A percentile compares a stretch with the other conserved stretches of the same genome.
Conservation (phyloP, 169 alveolate species). For the Babesia gibsoni region DNA sequence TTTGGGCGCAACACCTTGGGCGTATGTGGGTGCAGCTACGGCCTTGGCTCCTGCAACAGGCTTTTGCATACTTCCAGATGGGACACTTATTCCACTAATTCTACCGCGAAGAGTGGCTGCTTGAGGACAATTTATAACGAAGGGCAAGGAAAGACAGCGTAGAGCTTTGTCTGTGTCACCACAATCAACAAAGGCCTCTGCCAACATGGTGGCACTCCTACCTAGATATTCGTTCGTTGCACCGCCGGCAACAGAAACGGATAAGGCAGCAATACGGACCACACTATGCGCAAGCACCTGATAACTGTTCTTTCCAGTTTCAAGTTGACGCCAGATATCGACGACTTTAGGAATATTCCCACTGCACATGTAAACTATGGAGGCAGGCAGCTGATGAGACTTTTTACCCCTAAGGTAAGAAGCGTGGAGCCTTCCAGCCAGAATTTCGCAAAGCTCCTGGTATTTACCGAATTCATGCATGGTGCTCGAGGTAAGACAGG, state of each 20-base stretch:
- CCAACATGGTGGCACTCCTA: constrained; percentile 22
- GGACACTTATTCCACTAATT: not conserved
- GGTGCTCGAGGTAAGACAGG: constrained; percentile 53
- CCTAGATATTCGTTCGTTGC: constrained; percentile 7
- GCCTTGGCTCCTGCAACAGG: not conserved
- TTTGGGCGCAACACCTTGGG: not conserved
- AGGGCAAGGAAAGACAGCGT: constrained; percentile 40
- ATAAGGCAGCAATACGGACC: constrained; percentile 31
- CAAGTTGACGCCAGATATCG: constrained; percentile 71
- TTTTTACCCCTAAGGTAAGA: constrained; percentile 56
- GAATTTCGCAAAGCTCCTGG: constrained; percentile 52
- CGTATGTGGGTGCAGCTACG: not conserved
- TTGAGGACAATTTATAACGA: constrained; percentile 5
- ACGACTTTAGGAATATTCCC: constrained; percentile 72
- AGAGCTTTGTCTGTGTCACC: constrained; percentile 50
- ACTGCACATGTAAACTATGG: constrained; percentile 76
- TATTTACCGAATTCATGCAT: constrained; percentile 27
- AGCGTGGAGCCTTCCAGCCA: constrained; percentile 63
- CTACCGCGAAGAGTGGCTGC: not conserved
- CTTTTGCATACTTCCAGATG: not conserved
- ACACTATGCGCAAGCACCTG: constrained; percentile 29
- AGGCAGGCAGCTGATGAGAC: constrained; percentile 69
- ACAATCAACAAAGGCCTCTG: constrained; percentile 55
- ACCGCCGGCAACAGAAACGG: constrained; percentile 4
- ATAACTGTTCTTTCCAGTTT: constrained; percentile 2